These are phyloP conservation scores for Trifolium dubium DNA, from an alignment of 306 rosid genomes.

Conservation along the genomic window DNA sequence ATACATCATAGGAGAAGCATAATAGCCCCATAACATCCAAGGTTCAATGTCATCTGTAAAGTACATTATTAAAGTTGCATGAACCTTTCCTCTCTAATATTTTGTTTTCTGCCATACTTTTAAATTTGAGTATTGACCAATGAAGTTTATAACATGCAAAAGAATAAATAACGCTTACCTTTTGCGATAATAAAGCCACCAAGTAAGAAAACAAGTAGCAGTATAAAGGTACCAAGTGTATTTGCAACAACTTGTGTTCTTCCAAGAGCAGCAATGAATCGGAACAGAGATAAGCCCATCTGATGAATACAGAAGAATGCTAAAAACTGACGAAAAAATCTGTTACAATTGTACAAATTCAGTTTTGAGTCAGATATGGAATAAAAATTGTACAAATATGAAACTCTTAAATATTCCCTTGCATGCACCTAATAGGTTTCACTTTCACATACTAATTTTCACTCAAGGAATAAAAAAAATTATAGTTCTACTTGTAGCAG, in stretches of 20 bases:
- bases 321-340: slow-evolving; percentile 80
- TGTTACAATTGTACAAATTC: slow-evolving; percentile 36
- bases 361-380: slow-evolving; percentile 14
- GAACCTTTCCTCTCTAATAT: slow-evolving; percentile 11
- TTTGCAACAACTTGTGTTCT: slow-evolving; percentile 70
- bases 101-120: slow-evolving; percentile 27
- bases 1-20: slow-evolving; percentile 90
- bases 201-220: slow-evolving; percentile 73
- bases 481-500: background rate
- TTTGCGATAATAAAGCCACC: slow-evolving; percentile 88
- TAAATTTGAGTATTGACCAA: slow-evolving; percentile 15
- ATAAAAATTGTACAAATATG: no score
- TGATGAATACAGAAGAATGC: slow-evolving; percentile 87
- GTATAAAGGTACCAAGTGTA: slow-evolving; percentile 63
- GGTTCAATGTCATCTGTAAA: slow-evolving; percentile 71
- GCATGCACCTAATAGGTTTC: background rate
- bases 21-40: slow-evolving; percentile 95
- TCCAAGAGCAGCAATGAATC: slow-evolving; percentile 84
- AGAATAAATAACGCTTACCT: slow-evolving; percentile 48
- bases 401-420: no score
- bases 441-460: slow-evolving; percentile 12
- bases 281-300: slow-evolving; percentile 73
- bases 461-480: slow-evolving; percentile 12
- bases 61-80: slow-evolving; percentile 31
- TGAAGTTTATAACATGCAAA: slow-evolving; percentile 2